Percentiles rank a stretch among this genome's conserved stretches.
Evolutionary conservation across 2,329 filamentous ascomycete species (phyloP).

Genomic region (Ceratocystis cubensis): DNA sequence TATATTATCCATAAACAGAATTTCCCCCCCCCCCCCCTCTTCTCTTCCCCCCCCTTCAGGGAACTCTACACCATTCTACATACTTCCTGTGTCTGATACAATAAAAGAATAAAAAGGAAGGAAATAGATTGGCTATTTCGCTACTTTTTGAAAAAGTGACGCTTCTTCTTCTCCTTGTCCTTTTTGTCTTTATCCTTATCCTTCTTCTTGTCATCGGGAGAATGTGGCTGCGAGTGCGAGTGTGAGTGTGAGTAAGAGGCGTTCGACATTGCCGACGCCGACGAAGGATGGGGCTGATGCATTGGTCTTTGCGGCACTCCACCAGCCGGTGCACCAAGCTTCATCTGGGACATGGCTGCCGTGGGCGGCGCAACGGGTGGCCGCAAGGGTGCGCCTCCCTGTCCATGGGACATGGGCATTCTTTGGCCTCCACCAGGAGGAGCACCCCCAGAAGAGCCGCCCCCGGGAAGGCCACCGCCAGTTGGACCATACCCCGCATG

Average conservation of each 20-base stretch:
- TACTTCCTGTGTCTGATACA: not conserved
- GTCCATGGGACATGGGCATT: conserved; percentile 2
- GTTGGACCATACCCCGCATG: conserved; percentile 7
- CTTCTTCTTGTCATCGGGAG: conserved; percentile 16
- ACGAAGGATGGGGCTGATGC: conserved; percentile 18
- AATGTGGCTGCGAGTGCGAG: conserved; percentile 8
- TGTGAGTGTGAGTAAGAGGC: conserved; percentile 8
- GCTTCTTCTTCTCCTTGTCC: conserved; percentile 21
- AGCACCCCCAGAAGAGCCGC: not conserved
- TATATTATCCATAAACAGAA: too few relatives aligned
- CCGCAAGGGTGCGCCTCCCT: conserved; percentile 11
- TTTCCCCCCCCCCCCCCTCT: too few relatives aligned
- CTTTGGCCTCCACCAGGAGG: not conserved
- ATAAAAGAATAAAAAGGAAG: not conserved
- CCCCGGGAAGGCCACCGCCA: not conserved
- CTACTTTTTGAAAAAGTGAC: conserved; percentile 21
- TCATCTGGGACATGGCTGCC: conserved; percentile 19
- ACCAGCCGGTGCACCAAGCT: conserved; percentile 8
- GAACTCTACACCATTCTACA: too few relatives aligned
- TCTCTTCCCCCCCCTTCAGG: too few relatives aligned
- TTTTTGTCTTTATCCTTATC: conserved; percentile 16
- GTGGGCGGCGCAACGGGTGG: conserved; percentile 14
- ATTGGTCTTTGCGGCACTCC: conserved; percentile 14
- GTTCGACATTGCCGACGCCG: conserved; percentile 18
- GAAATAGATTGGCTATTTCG: not conserved